Base-by-base conservation (phyloP, 1,284 basidiomycete species). In the Ganoderma lucidum region DNA sequence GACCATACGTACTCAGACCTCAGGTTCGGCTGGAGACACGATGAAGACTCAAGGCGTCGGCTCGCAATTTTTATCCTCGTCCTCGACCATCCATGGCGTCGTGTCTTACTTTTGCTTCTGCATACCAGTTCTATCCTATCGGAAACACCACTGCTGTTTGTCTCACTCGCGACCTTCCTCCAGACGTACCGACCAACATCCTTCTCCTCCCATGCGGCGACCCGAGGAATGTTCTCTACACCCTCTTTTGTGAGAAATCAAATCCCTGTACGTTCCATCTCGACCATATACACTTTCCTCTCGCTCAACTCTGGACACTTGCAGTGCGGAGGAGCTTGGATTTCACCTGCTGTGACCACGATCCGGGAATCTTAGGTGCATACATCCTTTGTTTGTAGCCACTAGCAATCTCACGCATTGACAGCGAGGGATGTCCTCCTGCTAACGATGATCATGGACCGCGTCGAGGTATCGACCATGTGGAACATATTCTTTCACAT, bases 401-500 rank as follows among this genome's bases (percentile, higher is more conserved):
- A 35, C 8, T 35, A 35, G 35, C 35, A 35, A 35, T 35, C 35
- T 35, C 35, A 35, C 35, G 8, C 35, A 35, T 35, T 35, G 10
- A 51, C 56, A 85, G 85, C 84, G 30, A 82, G 85, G 28, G 85
- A 85, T 63, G 76, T 82, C 9, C 64, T 85, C 5, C 72, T 82
- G 12, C 77, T 79, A 58, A 79, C 80, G 3, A 65, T 82, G 35
- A 68, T 83, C 35, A 81, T 84, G 17, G 81, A 83, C n/a, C 63
- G 77, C 9, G 65, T 74, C 0, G 67, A 77, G n/a, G 9, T 32
- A 65, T 70, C 37, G 8, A 42, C 42, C 17, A 77, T 85, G 10
- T 91, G 89, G 89, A 83, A 87, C 63, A 86, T 89, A 23, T 88
- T 86, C 75, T 90, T 85, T 71, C 86, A 90, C 74, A 78, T 90